These are phyloP conservation scores for Nigrograna mackinnonii DNA, from an alignment of 2,329 filamentous ascomycete genomes.

Conservation along the genomic window DNA sequence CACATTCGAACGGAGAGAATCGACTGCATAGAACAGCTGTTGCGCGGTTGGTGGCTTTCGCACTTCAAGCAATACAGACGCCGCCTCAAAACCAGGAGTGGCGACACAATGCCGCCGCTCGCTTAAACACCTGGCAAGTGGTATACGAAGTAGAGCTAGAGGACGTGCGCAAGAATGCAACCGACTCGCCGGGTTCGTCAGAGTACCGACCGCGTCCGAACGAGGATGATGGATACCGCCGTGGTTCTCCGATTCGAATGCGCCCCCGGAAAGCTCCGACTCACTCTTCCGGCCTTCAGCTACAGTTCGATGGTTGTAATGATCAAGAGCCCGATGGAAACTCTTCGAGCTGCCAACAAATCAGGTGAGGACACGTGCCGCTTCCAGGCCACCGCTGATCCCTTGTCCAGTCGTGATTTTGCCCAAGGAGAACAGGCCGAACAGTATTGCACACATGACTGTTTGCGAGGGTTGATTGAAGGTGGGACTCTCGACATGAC, in stretches of 20 bases:
- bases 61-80: not conserved
- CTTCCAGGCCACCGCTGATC: slow-evolving; percentile 6
- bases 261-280: too few relatives aligned
- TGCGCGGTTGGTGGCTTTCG: not conserved
- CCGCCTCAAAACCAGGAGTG: not conserved
- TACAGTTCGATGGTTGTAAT: not conserved
- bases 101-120: not conserved
- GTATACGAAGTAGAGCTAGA: too few relatives aligned
- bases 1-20: too few relatives aligned
- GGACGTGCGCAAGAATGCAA: too few relatives aligned
- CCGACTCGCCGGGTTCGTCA: too few relatives aligned
- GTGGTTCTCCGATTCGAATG: too few relatives aligned
- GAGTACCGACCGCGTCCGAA: too few relatives aligned
- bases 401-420: not conserved
- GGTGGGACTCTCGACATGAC: slow-evolving; percentile 13
- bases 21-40: not conserved
- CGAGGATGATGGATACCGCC: too few relatives aligned
- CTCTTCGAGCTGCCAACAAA: slow-evolving; percentile 10
- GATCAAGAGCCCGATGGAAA: slow-evolving; percentile 9
- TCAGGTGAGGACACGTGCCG: slow-evolving; percentile 4
- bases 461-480: slow-evolving; percentile 14
- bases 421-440: slow-evolving; percentile 6
- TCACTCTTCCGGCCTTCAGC: not conserved
- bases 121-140: not conserved
- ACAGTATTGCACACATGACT: slow-evolving; percentile 19